A percentile compares a stretch with the other conserved stretches of the same genome.
Evolutionary conservation across 2,329 filamentous ascomycete species (phyloP).

Genomic region (Arthrobotrys entomopaga): DNA sequence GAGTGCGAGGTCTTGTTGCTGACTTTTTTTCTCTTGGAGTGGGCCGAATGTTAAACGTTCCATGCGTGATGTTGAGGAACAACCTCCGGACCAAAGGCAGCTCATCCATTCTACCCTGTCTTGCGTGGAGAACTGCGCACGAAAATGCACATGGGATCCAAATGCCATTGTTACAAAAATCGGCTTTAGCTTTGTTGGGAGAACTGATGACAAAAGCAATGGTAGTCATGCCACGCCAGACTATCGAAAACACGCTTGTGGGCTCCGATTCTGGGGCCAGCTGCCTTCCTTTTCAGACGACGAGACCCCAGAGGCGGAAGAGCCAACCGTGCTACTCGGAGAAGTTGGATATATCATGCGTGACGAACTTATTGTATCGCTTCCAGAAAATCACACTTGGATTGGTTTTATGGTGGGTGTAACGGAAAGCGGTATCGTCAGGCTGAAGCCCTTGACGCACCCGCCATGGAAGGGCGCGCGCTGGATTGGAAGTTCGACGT

Average conservation of each 20-base stretch:
- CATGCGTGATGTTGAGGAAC: conserved; percentile 34
- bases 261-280: conserved; percentile 48
- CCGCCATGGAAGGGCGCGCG: conserved; percentile 52
- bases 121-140: conserved; percentile 46
- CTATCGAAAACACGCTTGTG: conserved; percentile 44
- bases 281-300: conserved; percentile 33
- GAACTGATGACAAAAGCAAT: conserved; percentile 28
- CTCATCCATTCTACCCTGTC: conserved; percentile 42
- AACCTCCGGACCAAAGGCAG: conserved; percentile 46
- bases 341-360: conserved; percentile 51
- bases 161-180: conserved; percentile 42
- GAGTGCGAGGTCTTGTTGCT: background rate
- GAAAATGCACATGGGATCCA: conserved; percentile 52
- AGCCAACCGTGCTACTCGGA: conserved; percentile 27
- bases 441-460: conserved; percentile 47
- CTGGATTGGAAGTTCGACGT: conserved; percentile 42
- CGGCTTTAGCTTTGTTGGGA: conserved; percentile 50
- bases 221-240: conserved; percentile 19
- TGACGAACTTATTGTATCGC: conserved; percentile 29
- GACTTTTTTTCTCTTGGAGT: conserved; percentile 12
- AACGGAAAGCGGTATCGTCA: conserved; percentile 49
- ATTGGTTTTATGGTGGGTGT: conserved; percentile 54
- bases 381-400: conserved; percentile 44
- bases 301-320: conserved; percentile 8
- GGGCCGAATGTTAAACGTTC: conserved; percentile 44